Base-by-base conservation (phyloP, 129 eudicot genomes). In the Tagetes erecta region DNA sequence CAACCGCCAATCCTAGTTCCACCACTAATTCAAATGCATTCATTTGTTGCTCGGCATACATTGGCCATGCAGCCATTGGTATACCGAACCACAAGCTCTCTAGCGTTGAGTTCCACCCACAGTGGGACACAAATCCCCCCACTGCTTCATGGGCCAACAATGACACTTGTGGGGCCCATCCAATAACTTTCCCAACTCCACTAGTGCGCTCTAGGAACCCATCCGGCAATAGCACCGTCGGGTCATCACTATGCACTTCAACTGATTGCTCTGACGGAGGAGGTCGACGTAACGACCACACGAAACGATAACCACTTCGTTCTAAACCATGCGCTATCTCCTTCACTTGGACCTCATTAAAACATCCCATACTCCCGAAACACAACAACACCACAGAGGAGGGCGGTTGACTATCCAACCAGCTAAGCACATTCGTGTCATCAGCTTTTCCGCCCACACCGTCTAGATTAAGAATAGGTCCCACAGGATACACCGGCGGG, bases 91-190 rank as follows among this genome's bases (percentile, higher is more conserved):
- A 79, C 30, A 82, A 37, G 68, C 86, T 85, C 71, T 85, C 86
- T 65, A 80, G 44, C 4, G 79, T 78, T 20, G 88, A 86, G 64
- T 86, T 86, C 87, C 87, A 83, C 27, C 91, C 91, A 4, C 88
- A 80, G 53, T 80, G 91, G 40, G 88, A 74, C 31, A 80, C 81
- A 5, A 83, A 86, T 4, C 84, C 91, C 0, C 87, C 91, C 7
- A 86, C 82, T 6, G 88, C 80, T 10, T 71, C 37, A 8, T 86
- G 88, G 9, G 83, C 75, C 64, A 86, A 45, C 47, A 86, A 76
- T 0, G 76, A 79, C 53, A 69, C 81, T 8, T 86, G 86, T 12
- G 84, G 88, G 1, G 91, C 86, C 88, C 91, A 87, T 4, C 82
- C 82, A 6, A 87, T 84, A 38, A 81, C 74, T 36, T 73, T 81